Percentiles rank a stretch among this genome's conserved stretches.
phyloP scores from a whole-genome alignment of 805 yeast genomes.

The Hanseniaspora taiwanica region DNA sequence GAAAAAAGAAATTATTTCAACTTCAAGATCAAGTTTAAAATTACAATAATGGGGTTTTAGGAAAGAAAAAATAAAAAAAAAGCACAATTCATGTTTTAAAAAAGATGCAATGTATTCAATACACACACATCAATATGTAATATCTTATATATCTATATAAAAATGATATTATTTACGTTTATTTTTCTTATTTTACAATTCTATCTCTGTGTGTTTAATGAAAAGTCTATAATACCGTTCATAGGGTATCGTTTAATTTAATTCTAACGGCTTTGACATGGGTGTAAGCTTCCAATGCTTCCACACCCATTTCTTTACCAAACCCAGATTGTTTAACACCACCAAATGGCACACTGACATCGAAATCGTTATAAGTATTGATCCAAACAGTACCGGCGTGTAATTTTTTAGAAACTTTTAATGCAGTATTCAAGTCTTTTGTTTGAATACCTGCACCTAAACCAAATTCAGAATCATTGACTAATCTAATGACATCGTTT shows the following conservation, averaged over 20 bases:
- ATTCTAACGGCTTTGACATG: constrained; percentile 66
- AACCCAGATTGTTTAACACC: constrained; percentile 71
- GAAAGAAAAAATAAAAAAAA: no score
- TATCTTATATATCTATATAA: background rate
- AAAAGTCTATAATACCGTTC: no score
- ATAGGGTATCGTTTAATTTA: constrained; percentile 20
- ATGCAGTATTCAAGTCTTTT: constrained; percentile 43
- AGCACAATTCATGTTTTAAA: no score
- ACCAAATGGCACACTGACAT: constrained; percentile 66
- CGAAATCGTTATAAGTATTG: constrained; percentile 70
- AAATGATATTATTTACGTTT: no score
- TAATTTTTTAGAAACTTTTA: constrained; percentile 48
- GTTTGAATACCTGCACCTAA: constrained; percentile 77
- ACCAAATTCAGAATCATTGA: constrained; percentile 63
- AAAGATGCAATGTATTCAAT: background rate
- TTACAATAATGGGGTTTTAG: no score
- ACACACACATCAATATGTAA: background rate
- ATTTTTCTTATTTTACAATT: background rate
- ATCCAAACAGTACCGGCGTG: constrained; percentile 73
- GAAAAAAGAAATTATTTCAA: background rate
- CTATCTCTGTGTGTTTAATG: no score
- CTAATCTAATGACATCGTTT: constrained; percentile 53
- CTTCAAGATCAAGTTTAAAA: no score
- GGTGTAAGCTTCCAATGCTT: constrained; percentile 63
- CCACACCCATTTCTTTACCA: constrained; percentile 79